These are phyloP conservation scores for Botrytis fragariae DNA, from an alignment of 2,329 filamentous ascomycete species.

Conservation along the genomic window DNA sequence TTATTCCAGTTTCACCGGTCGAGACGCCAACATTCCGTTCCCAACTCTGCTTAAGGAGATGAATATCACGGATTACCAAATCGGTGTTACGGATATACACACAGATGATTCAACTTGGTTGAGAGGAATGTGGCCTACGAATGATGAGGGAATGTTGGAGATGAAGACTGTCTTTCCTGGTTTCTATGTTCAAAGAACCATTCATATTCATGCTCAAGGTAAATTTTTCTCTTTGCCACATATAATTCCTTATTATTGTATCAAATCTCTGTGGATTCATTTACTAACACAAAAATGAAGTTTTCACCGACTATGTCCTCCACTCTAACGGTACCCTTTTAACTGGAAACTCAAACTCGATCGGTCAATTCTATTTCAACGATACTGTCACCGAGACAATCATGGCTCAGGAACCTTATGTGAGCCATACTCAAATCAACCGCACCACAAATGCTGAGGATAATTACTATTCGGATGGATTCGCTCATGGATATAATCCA, in stretches of 20 bases:
- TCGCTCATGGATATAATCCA: conserved; percentile 36
- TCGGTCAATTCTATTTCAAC: conserved; percentile 65
- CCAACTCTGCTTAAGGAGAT: neutral
- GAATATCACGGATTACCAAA: neutral
- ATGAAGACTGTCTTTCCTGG: conserved; percentile 46
- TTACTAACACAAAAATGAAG: neutral
- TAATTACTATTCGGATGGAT: conserved; percentile 7
- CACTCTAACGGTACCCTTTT: conserved; percentile 47
- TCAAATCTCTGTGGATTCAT: neutral
- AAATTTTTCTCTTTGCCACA: neutral
- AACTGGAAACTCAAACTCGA: conserved; percentile 47
- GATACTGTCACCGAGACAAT: conserved; percentile 54
- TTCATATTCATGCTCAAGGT: conserved; percentile 48
- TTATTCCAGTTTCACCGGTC: neutral
- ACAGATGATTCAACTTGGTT: conserved; percentile 42
- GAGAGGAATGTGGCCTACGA: conserved; percentile 44
- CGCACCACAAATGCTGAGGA: conserved; percentile 38
- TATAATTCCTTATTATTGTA: neutral
- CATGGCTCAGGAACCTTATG: conserved; percentile 48
- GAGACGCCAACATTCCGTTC: neutral
- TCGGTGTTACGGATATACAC: neutral
- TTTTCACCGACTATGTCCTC: conserved; percentile 43
- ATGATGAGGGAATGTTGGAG: conserved; percentile 43
- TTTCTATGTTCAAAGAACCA: conserved; percentile 45
- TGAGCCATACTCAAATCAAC: conserved; percentile 45